Base-by-base conservation (phyloP, 306 rosid species). In the Gynostemma pentaphyllum region DNA sequence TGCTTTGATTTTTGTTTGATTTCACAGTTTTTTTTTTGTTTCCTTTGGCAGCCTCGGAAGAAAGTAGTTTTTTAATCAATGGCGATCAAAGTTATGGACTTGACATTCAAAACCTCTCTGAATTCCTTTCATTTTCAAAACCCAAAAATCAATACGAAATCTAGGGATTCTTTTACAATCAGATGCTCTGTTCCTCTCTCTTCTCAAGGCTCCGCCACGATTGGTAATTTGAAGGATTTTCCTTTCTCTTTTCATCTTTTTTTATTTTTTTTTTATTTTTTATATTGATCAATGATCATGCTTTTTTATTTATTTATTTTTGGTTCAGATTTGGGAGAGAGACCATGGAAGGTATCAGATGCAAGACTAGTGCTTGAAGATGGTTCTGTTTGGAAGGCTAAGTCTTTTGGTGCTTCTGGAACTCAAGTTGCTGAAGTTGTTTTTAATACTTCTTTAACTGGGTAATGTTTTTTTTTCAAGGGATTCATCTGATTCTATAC, bases 401-500 rank as follows among this genome's bases (percentile, higher is more conserved):
- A 92, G 72, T 88, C 96, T 7, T 88, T 92, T 61, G 96, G 99
- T 32, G 95, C 96, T 68, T 72, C 85, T 0, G 99, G 99, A 69
- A 92, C 99, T 46, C 99, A 88, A 92, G 82, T 92, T 70, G 99
- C 95, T 71, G 99, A 92, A 79, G 96, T 92, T 71, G 99, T 88
- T 46, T 92, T 92, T 65, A 92, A 92, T 54, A 88, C 96, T 39
- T 84, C 99, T 44, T 78, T 92, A 65, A 92, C 96, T 4, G 95
- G 99, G 95, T 92, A 65, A 75, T n/a, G n/a, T 86, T 53, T 4
- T 60, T 13, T 45, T 64, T 10, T 46, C 9, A 32, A 36, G 45
- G 15, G 3, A 52, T 39, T 59, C n/a, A 26, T 5, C 9, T 4
- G 7, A 22, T 26, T 62, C 59, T 13, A 5, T n/a, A n/a, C n/a